Evolutionary conservation across 768 basidiomycete genomes (phyloP).

Genomic region (Lentinus tigrinus): DNA sequence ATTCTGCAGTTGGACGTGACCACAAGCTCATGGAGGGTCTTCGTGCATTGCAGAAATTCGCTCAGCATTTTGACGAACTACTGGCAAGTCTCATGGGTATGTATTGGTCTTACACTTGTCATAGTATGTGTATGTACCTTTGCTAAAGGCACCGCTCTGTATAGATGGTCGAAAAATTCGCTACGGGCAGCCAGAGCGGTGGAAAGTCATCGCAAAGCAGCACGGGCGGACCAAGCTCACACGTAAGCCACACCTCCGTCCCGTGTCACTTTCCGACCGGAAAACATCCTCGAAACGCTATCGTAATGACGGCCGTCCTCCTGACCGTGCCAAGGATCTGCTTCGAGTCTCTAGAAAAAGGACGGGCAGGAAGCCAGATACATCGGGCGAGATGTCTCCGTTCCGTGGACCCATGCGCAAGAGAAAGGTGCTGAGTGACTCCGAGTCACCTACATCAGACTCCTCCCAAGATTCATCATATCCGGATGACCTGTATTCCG

Average conservation of each 20-base stretch:
- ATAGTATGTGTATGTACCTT: not conserved
- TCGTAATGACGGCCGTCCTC: constrained; percentile 27
- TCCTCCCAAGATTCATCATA: no score
- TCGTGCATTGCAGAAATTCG: constrained; percentile 11
- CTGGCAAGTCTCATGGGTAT: not conserved
- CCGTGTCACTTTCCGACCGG: not conserved
- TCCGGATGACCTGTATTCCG: no score
- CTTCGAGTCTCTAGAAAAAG: no score
- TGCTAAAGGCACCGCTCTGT: no score
- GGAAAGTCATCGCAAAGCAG: constrained; percentile 20
- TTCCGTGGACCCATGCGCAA: no score
- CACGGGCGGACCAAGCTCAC: constrained; percentile 26
- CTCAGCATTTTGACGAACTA: constrained; percentile 21
- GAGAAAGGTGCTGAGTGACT: no score
- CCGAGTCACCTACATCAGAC: no score
- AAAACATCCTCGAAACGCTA: not conserved
- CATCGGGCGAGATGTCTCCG: no score
- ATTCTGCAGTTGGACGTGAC: constrained; percentile 24
- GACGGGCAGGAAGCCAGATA: no score
- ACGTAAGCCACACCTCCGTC: constrained; percentile 3
- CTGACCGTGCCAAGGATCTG: constrained; percentile 12
- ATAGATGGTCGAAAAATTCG: constrained; percentile 24
- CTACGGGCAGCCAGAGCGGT: constrained; percentile 28
- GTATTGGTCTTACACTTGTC: not conserved
- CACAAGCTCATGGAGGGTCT: constrained; percentile 27